phyloP scores from a whole-genome alignment of 139 green algal species.

The Parachlorella kessleri region DNA sequence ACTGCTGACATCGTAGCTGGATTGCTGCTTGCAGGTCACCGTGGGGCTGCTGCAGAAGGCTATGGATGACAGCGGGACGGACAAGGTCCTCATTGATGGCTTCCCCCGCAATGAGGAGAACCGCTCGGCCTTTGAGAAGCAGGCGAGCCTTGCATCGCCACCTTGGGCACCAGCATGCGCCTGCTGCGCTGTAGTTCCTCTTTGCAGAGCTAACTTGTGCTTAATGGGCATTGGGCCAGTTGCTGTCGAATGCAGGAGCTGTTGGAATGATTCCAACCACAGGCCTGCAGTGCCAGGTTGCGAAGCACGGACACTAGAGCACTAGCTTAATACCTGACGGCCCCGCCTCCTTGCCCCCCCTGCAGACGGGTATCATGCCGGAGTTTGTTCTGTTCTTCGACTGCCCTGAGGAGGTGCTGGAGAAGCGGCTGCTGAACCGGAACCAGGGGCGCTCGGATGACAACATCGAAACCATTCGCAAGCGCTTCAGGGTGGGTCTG shows the following conservation, averaged over 20 bases:
- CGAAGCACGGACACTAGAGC: no score
- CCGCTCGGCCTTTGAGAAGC: constrained; percentile 77
- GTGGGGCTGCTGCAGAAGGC: constrained; percentile 86
- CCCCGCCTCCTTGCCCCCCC: not conserved
- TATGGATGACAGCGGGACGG: constrained; percentile 74
- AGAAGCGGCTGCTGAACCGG: constrained; percentile 86
- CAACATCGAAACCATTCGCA: constrained; percentile 96
- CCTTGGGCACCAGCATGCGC: no score
- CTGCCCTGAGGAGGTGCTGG: constrained; percentile 90
- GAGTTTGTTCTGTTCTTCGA: constrained; percentile 95
- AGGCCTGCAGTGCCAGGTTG: no score
- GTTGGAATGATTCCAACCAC: no score
- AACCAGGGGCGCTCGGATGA: constrained; percentile 93
- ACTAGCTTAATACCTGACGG: no score
- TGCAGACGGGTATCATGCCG: constrained; percentile 82
- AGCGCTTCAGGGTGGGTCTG: constrained; percentile 92
- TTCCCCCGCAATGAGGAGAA: constrained; percentile 97
- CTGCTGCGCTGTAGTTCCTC: no score
- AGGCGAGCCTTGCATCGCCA: no score
- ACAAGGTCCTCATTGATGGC: constrained; percentile 91
- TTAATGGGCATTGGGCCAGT: no score
- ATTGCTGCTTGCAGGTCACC: constrained; percentile 76
- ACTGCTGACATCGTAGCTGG: no score
- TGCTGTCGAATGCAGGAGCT: no score
- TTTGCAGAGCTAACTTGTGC: no score